Evolutionary conservation across 2,329 filamentous ascomycete species (phyloP).

Genomic region (Dactylonectria macrodidyma): DNA sequence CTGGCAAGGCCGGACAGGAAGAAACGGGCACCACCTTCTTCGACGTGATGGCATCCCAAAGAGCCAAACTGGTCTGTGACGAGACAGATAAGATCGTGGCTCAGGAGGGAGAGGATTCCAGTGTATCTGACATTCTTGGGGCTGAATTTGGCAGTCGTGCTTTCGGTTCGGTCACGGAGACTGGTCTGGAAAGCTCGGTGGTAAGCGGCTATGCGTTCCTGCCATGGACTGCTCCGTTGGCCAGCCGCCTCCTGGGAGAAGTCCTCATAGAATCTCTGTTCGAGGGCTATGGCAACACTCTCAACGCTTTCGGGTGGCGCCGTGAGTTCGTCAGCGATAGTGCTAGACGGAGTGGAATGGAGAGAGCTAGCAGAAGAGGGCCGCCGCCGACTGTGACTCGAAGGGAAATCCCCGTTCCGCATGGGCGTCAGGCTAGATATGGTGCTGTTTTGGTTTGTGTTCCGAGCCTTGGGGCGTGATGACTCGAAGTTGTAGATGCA

Average conservation of each 20-base stretch:
- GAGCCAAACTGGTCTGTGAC: slow-evolving; percentile 50
- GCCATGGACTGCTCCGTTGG: slow-evolving; percentile 40
- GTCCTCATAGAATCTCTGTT: slow-evolving; percentile 51
- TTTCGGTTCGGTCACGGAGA: slow-evolving; percentile 34
- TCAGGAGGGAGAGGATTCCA: slow-evolving; percentile 48
- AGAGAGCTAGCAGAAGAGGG: no score
- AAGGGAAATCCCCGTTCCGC: no score
- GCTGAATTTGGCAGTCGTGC: slow-evolving; percentile 34
- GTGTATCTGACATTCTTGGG: slow-evolving; percentile 42
- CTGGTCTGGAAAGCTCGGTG: slow-evolving; percentile 33
- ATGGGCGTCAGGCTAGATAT: no score
- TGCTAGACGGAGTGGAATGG: no score
- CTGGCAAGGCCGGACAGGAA: slow-evolving; percentile 47
- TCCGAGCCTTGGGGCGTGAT: no score
- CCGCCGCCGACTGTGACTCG: no score
- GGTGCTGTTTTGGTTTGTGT: no score
- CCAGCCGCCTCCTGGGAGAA: slow-evolving; percentile 37
- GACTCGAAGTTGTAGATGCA: no score
- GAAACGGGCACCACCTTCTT: slow-evolving; percentile 46
- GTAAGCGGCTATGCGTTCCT: slow-evolving; percentile 39
- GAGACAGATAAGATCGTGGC: slow-evolving; percentile 51
- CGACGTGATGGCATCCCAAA: slow-evolving; percentile 48
- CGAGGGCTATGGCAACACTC: no score
- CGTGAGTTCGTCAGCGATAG: no score
- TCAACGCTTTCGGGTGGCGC: no score